Conservation (phyloP, 129 eudicot genomes). For the Deinandra increscens region DNA sequence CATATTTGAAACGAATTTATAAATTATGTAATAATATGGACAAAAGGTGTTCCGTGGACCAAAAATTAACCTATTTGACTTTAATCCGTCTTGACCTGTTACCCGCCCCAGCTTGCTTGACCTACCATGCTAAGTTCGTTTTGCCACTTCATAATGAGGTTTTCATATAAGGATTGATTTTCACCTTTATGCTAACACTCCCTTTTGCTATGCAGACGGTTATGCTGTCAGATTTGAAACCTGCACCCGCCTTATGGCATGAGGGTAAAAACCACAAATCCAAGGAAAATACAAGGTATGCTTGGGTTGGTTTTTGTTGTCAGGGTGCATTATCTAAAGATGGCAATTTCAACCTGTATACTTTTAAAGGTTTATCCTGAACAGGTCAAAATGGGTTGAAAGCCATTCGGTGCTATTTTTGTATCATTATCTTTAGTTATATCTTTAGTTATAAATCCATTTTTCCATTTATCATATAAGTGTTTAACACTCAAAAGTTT, state of each 20-base stretch:
- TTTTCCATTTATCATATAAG: too few relatives aligned
- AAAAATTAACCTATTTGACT: neutral
- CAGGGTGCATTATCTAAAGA: neutral
- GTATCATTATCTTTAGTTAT: too few relatives aligned
- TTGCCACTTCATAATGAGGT: neutral
- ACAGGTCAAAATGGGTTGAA: neutral
- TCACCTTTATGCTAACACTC: neutral
- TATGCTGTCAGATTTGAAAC: constrained; percentile 48
- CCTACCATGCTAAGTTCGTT: neutral
- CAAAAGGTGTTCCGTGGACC: neutral
- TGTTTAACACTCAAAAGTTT: too few relatives aligned
- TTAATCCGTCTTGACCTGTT: neutral
- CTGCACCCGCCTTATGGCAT: constrained; percentile 75
- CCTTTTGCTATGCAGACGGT: constrained; percentile 45
- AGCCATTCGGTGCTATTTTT: neutral
- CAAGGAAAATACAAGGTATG: constrained; percentile 53
- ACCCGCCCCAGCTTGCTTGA: neutral
- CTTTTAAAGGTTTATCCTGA: neutral
- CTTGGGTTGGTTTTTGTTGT: neutral
- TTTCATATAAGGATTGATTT: neutral
- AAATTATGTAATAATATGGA: neutral
- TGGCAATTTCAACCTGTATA: neutral
- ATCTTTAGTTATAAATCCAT: too few relatives aligned
- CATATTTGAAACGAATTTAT: neutral
- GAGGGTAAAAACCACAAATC: constrained; percentile 61